Evolutionary conservation across 1,284 basidiomycete genomes (phyloP), one percentile per base, ranked within the genome.

Genomic region (Tylopilus sp.): DNA sequence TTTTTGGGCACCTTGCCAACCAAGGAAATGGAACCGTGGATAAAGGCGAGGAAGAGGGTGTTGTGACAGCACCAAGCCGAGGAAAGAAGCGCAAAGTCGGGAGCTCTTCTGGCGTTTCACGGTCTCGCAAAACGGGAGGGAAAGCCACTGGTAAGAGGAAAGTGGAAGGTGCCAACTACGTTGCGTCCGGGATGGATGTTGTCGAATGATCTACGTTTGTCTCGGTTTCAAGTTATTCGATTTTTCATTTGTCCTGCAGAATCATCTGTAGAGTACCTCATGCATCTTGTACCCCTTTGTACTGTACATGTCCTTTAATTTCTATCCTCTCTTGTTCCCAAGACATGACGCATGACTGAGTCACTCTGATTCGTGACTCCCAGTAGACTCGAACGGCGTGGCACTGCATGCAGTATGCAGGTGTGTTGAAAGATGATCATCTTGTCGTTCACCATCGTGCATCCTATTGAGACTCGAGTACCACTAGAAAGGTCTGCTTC

Each of bases 1-100:
- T 90, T 69, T 90, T 90, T 59, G 84, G 83, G 1, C 81, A 83
- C 44, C 55, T 64, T 19, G 43, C 55, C 19, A 59, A 47, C 34
- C 54, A 58, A 19, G 68, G 57, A 30, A 52, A 52, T 18, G 36
- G 36, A 37, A 40, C 41, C 3, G 59, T 48, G 19, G 70, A 70
- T 26, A 77, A 71, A 21, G 70, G 69, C 9, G 72, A 74, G 41
- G 71, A 70, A 9, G 64, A 68, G 6, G 41, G 55, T 18, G 30
- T 36, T 29, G 26, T 42, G 6, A 28, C 34, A 16, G 44, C 44
- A 29, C 51, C 63, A 2, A 57, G 59, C 45, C 67, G 67, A 23
- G 70, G 70, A 31, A 71, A 68, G 54, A 72, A 68, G 45, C 67
- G 71, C 36, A 70, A 63, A 52, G 55, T 51, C 21, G 61, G 63